Percentiles rank a stretch among this genome's conserved stretches.
phyloP scores from a whole-genome alignment of 306 rosid genomes.

The Citrullus mucosospermus region DNA sequence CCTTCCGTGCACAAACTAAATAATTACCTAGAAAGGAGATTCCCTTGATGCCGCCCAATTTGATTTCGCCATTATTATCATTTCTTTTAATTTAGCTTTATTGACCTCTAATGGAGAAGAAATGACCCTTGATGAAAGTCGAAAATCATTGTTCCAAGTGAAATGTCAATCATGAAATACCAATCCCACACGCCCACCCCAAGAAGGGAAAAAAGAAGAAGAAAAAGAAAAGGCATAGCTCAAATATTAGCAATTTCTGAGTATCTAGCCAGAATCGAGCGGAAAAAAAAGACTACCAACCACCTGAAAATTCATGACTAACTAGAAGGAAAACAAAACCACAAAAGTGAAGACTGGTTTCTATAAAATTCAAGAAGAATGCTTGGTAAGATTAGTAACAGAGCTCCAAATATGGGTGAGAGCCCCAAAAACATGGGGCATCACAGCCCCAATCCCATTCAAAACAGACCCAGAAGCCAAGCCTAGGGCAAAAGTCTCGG shows the following conservation, averaged over 20 bases:
- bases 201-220: background rate
- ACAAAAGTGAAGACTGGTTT: background rate
- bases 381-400: slow-evolving; percentile 22
- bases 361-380: slow-evolving; percentile 14
- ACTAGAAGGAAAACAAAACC: background rate
- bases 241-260: background rate
- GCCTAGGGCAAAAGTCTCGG: slow-evolving; percentile 49
- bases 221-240: background rate
- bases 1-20: no score
- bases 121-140: background rate
- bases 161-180: background rate
- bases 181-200: background rate
- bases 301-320: background rate
- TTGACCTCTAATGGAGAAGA: background rate
- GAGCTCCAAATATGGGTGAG: slow-evolving; percentile 57
- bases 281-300: background rate
- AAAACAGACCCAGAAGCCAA: slow-evolving; percentile 58
- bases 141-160: background rate
- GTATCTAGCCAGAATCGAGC: background rate
- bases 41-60: background rate
- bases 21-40: no score
- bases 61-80: background rate
- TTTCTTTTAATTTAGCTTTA: background rate
- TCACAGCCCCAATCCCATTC: slow-evolving; percentile 30
- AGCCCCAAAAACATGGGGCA: slow-evolving; percentile 49